Base-by-base conservation (phyloP, 2,329 filamentous ascomycete genomes). In the Exophiala dermatitidis region DNA sequence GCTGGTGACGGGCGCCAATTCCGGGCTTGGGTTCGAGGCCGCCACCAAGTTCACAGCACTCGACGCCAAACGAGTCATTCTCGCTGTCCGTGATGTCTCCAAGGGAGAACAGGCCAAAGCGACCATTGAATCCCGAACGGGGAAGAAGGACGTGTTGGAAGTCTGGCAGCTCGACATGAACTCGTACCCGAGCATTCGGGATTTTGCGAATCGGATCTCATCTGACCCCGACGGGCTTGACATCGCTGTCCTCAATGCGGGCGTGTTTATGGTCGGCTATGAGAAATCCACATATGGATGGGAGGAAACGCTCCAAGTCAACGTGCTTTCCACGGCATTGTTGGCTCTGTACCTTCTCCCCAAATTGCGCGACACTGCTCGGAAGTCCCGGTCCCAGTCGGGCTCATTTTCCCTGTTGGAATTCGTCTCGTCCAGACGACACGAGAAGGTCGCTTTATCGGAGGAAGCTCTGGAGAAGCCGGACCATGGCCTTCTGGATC, bases 191-290 rank as follows among this genome's bases (percentile, higher is more conserved):
- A 71, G 65, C 31, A 68, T 75, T 3, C 65, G 63, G 32, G 59
- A 56, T 1, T 71, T 72, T 46, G 67, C 65, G 1, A 54, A 64
- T 10, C 28, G 10, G 10, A 31, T 52, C 28, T 34, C 48, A 1
- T 36, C 30, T n/a, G 36, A 50, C 8, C 43, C 49, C 26, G 26
- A 44, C 28, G 37, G 48, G 9, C 58, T 78, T 2, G 72, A 78
- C 57, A 68, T 74, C 7, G 69, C 64, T 3, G 65, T 79, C 30
- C 65, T 76, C 3, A 78, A 77, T 56, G 75, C 74, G 1, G 75
- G 70, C 0, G 37, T 73, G 3, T 51, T 59, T n/a, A 62, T 57
- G 3, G 28, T 59, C 29, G 56, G 54, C 5, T 62, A 61, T 46
- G 43, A 54, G 26, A 52, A 52, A 26, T 19, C 48, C 6, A 45